These are phyloP conservation scores for Ophiostoma ulmi DNA, from an alignment of 2,329 filamentous ascomycete species.

Conservation along the genomic window DNA sequence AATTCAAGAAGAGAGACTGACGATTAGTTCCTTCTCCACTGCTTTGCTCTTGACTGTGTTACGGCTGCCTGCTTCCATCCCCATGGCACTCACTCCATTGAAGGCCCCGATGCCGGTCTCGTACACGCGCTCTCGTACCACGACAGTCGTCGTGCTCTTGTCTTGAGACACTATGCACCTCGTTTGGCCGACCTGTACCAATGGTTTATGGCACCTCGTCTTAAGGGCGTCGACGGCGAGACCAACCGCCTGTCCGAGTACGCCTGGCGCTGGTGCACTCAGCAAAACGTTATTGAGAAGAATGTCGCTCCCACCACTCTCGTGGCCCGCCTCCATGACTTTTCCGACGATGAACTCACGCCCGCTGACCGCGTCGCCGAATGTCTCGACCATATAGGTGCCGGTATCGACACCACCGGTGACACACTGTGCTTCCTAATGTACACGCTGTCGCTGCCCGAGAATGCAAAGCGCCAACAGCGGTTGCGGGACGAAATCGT, in stretches of 20 bases:
- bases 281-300: neutral
- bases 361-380: conserved; percentile 43
- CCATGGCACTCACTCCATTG: conserved; percentile 21
- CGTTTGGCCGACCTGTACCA: conserved; percentile 10
- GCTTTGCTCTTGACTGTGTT: conserved; percentile 24
- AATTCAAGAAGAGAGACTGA: neutral
- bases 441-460: conserved; percentile 61
- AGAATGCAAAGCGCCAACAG: conserved; percentile 46
- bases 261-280: conserved; percentile 17
- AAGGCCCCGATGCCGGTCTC: conserved; percentile 19
- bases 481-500: conserved; percentile 46
- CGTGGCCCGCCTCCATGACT: conserved; percentile 15
- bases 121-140: conserved; percentile 21
- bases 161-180: conserved; percentile 16
- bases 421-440: conserved; percentile 65
- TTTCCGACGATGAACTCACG: conserved; percentile 15
- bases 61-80: conserved; percentile 21
- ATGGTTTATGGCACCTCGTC: neutral
- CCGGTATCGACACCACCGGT: conserved; percentile 66
- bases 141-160: conserved; percentile 21
- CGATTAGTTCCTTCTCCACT: conserved; percentile 41
- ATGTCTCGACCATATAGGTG: conserved; percentile 65
- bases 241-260: conserved; percentile 12
- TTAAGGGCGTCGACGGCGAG: conserved; percentile 18
- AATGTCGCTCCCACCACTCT: conserved; percentile 16